These are phyloP conservation scores for Starmerella riodocensis DNA, from an alignment of 805 yeast genomes.

Conservation along the genomic window DNA sequence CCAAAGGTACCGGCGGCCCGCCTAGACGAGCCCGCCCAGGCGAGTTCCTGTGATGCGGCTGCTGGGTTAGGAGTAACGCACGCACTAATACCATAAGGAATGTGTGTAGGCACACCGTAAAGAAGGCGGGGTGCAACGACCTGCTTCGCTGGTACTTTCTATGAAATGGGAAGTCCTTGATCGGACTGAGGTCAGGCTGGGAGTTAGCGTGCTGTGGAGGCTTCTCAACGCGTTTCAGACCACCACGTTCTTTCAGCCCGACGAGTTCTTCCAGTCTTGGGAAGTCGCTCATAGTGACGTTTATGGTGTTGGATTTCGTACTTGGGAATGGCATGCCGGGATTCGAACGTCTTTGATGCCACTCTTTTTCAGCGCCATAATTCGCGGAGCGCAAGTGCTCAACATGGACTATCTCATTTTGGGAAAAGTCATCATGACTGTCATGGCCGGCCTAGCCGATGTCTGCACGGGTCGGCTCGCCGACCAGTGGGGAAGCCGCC, in stretches of 20 bases:
- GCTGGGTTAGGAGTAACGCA: too few relatives aligned
- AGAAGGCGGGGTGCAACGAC: too few relatives aligned
- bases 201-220: slow-evolving; percentile 26
- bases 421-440: slow-evolving; percentile 61
- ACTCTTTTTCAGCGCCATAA: slow-evolving; percentile 43
- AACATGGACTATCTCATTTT: slow-evolving; percentile 26
- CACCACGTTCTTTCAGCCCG: slow-evolving; percentile 83
- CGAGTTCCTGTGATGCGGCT: too few relatives aligned
- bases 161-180: too few relatives aligned
- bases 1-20: too few relatives aligned
- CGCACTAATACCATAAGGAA: too few relatives aligned
- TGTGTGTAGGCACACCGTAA: too few relatives aligned
- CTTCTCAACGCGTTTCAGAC: slow-evolving; percentile 50
- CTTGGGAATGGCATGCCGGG: slow-evolving; percentile 88
- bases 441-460: slow-evolving; percentile 63
- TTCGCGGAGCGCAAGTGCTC: slow-evolving; percentile 27
- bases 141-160: too few relatives aligned
- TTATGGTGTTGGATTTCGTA: slow-evolving; percentile 66
- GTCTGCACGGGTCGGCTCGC: slow-evolving; percentile 41
- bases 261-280: slow-evolving; percentile 82
- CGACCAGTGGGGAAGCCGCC: slow-evolving; percentile 19
- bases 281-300: slow-evolving; percentile 78
- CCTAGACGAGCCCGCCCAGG: too few relatives aligned
- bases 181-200: slow-evolving; percentile 3
- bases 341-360: slow-evolving; percentile 76